phyloP scores from a whole-genome alignment of 192 early-diverging fungal genomes.

The Cetraspora pellucida region DNA sequence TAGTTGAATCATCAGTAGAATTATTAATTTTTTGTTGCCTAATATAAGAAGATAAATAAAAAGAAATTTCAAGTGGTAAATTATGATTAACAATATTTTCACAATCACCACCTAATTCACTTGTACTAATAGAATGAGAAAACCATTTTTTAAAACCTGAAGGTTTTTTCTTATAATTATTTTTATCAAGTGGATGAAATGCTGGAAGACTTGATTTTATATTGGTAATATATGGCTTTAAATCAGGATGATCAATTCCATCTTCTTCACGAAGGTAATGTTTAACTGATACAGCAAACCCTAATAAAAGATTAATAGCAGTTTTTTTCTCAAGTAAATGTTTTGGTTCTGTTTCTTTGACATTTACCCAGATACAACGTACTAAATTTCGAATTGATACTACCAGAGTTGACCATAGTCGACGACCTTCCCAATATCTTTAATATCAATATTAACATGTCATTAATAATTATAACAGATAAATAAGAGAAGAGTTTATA shows the following conservation, averaged over 20 bases:
- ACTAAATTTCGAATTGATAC: slow-evolving; percentile 75
- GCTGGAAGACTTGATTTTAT: slow-evolving; percentile 40
- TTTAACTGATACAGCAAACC: slow-evolving; percentile 80
- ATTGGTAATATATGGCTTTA: slow-evolving; percentile 65
- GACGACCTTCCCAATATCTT: slow-evolving; percentile 87
- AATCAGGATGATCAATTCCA: slow-evolving; percentile 71
- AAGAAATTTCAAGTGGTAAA: slow-evolving; percentile 62
- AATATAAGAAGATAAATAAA: slow-evolving; percentile 62
- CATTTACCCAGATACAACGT: slow-evolving; percentile 73
- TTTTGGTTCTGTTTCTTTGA: slow-evolving; percentile 17
- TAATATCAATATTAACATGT: slow-evolving; percentile 39
- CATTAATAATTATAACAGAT: neutral
- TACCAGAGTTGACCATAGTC: slow-evolving; percentile 76
- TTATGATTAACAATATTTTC: slow-evolving; percentile 41
- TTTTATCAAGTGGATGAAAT: neutral
- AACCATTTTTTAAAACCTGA: neutral
- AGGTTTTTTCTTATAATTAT: neutral
- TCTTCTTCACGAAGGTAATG: slow-evolving; percentile 81
- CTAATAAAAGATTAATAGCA: slow-evolving; percentile 76
- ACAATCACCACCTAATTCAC: slow-evolving; percentile 31
- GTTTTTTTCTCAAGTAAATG: slow-evolving; percentile 63
- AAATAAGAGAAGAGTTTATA: neutral
- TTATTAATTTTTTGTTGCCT: slow-evolving; percentile 40
- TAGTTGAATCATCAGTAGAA: slow-evolving; percentile 47
- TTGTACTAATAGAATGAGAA: slow-evolving; percentile 5